Percentiles rank a stretch among this genome's conserved stretches.
Conservation (phyloP, 2,329 filamentous ascomycete genomes). For the Cercospora sp. region DNA sequence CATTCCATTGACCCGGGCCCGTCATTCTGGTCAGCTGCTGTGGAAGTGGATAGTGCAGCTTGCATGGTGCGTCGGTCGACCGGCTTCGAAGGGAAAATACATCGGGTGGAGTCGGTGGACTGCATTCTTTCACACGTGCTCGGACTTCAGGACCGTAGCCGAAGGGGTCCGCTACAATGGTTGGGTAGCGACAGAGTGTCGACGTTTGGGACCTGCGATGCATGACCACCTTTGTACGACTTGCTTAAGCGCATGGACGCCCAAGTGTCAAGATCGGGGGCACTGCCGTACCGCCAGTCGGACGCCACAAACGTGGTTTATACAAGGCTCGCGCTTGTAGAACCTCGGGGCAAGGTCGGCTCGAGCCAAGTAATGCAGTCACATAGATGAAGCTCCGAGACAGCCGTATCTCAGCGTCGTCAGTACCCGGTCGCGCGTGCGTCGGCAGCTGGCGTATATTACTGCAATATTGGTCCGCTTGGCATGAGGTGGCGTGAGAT, state of each 20-base stretch:
- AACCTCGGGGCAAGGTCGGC: constrained; percentile 5
- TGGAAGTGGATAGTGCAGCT: neutral
- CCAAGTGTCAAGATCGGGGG: constrained; percentile 1
- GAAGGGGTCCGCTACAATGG: constrained; percentile 5
- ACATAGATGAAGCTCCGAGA: neutral
- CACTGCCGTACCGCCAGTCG: constrained; percentile 13
- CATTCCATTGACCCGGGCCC: neutral
- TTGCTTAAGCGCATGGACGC: neutral
- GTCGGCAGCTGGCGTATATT: neutral
- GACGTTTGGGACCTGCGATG: constrained; percentile 5
- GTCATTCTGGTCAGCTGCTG: neutral
- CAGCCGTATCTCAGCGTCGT: neutral
- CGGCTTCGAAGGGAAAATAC: neutral
- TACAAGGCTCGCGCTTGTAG: constrained; percentile 14
- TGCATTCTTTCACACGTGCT: constrained; percentile 2
- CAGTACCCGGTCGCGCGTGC: neutral
- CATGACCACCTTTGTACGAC: constrained; percentile 8
- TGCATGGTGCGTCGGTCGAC: constrained; percentile 1
- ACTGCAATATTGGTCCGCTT: neutral
- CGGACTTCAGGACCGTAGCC: constrained; percentile 15
- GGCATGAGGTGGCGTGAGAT: neutral
- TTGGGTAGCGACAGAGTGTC: neutral
- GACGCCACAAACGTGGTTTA: constrained; percentile 24
- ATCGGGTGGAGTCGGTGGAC: neutral
- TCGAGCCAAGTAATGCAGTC: neutral